Base-by-base conservation (phyloP, 1,139 yeast species). In the Diutina sp. region DNA sequence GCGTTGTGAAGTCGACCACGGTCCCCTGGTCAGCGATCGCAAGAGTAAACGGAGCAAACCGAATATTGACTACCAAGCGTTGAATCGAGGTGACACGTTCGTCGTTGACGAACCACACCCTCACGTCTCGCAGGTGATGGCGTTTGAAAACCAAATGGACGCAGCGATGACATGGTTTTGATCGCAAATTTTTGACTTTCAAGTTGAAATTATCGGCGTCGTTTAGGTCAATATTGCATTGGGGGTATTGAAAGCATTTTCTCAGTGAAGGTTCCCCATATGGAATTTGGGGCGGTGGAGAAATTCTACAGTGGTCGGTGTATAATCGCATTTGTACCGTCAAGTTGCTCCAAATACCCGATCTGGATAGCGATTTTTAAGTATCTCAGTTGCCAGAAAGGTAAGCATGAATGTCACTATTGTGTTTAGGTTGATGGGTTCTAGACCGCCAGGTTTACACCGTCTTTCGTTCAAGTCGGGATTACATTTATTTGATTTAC, bases 211-310 rank as follows among this genome's bases (percentile, higher is more conserved):
- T 74, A 14, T 82, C 83, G 0, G 60, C 62, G 4, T 58, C 68
- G 7, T 66, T 81, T 6, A 96, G 0, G 78, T 69, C 1, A 87
- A 84, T 50, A 70, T 73, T 2, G 78, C 80, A 0, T 78, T 90
- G 1, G 96, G 89, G 59, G 97, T 90, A 1, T 88, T 89, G 95
- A 96, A 90, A 65, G 96, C 90, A 5, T 76, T 88, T 21, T 85
- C 95, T 0, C 97, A 90, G 63, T 87, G 85, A 58, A 78, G 82
- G 18, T 74, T 74, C 9, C 80, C 83, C 0, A 79, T 80, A 6
- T 90, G 97, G 97, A 77, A 79, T 41, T 70, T 90, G 74, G 78
- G 78, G 0, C 75, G 74, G 60, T 90, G 97, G 97, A 72, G 84
- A 57, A 85, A 86, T 89, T 83, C 67, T 76, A 79, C 51, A 67